Base-by-base conservation (phyloP, 495 filamentous ascomycete species). In the Astrothelium subdiscretum region DNA sequence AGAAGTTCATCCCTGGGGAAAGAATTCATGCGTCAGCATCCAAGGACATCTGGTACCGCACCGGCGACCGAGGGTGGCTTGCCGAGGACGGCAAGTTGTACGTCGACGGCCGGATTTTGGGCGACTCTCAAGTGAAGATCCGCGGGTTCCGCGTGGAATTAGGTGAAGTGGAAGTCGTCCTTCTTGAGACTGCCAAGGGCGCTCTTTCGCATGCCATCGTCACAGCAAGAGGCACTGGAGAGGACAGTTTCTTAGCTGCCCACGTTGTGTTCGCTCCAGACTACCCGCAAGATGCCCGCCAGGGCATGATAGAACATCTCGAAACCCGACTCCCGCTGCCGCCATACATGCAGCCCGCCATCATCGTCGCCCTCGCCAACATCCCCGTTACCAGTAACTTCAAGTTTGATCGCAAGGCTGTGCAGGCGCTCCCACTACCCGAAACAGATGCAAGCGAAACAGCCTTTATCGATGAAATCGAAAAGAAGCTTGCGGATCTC, bases 131-230 rank as follows among this genome's bases (percentile, higher is more conserved):
- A 29, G 27, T 67, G 27, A 67, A 67, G 57, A 4, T 67, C 2
- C 40, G 65, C 15, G 65, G 65, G 18, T 22, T 67, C 5, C 61
- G 65, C 2, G 62, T 67, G 24, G 65, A 67, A 1, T 58, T 67
- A 0, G 8, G 20, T 4, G 65, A 67, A 2, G 32, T 67, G 0
- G 48, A 54, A 29, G 29, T 5, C 48, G 29, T 2, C 8, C 26
- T 54, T 8, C 8, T 29, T 3, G 0, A 8, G 20, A 15, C 48
- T 6, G 12, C 48, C 8, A 15, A 29, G 15, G 48, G 48, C 2
- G 15, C 2, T 10, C 20, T 54, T 27, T 8, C 8, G 10, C 10
- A 54, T 2, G 48, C 24, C 24, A 10, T 54, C 6, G 48, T 29
- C 3, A 27, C 22, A 3, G 3, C 20, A 10, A 20, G 20, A 3